Conservation (phyloP, 345 rosid species). For the Populus pruinosa region DNA sequence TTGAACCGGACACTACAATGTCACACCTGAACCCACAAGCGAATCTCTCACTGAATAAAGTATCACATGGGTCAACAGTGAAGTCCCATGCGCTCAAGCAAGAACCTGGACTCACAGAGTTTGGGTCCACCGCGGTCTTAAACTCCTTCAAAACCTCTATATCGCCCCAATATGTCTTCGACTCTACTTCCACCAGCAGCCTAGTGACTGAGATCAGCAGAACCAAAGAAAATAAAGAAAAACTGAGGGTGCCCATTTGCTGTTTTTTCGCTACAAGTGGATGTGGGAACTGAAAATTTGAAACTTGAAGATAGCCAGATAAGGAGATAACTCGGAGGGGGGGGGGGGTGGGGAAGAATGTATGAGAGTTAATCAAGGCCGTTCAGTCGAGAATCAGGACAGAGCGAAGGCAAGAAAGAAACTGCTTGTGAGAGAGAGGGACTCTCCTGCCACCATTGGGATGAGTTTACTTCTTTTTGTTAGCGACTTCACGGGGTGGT, state of each 20-base stretch:
- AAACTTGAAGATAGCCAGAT: not conserved
- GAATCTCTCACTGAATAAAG: conserved; percentile 70
- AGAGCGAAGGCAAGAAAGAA: not conserved
- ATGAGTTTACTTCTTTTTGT: not conserved
- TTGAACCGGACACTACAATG: conserved; percentile 30
- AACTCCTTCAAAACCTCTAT: conserved; percentile 45
- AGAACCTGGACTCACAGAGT: conserved; percentile 62
- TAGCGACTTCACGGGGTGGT: conserved; percentile 22
- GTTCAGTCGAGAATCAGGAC: conserved; percentile 10
- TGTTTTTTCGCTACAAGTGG: no score
- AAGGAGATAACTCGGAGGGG: not conserved
- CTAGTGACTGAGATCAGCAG: conserved; percentile 12
- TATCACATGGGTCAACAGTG: conserved; percentile 75
- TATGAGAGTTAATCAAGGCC: conserved; percentile 15
- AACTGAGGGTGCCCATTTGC: conserved; percentile 24
- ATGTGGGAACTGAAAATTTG: no score
- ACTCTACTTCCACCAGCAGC: conserved; percentile 22
- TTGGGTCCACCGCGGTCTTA: conserved; percentile 41
- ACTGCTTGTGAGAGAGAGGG: not conserved
- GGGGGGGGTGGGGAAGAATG: not conserved
- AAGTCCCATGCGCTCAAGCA: conserved; percentile 86
- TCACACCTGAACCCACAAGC: conserved; percentile 93
- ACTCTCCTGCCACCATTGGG: conserved; percentile 4
- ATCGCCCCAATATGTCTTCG: conserved; percentile 62
- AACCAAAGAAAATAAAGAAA: conserved; percentile 23